Base-by-base conservation (phyloP, 225 moss, liverwort and hornwort species). In the Bryum argenteum region DNA sequence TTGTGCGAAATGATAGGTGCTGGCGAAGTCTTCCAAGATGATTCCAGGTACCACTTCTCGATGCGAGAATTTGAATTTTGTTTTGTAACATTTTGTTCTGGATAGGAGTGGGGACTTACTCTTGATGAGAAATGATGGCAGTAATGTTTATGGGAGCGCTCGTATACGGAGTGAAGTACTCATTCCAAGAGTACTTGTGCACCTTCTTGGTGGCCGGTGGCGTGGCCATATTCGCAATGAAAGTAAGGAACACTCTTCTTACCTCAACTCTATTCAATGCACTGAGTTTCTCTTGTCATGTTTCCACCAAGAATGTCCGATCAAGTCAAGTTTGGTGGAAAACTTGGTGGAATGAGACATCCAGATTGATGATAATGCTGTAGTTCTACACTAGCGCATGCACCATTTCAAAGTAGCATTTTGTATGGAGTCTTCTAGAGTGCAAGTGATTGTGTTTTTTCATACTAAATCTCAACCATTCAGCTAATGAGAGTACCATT, bases 11-110 rank as follows among this genome's bases (percentile, higher is more conserved):
- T 68, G 37, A 28, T 67, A 81, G 81, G 83, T 87, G 50, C 75
- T 87, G 41, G 87, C 81, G 13, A 87, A 87, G 73, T 87, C 87
- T 23, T 87, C 87, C 58, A 87, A 87, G 76, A 84, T 84, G 81
- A 87, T 87, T 78, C 83, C 83, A 81, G 79, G 87, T 77, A 75
- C 37, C 63, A 51, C n/a, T n/a, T 58, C 41, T 75, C 33, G 33
- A 4, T 33, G 33, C 33, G 33, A 33, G 33, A 33, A 33, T 33
- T 6, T 4, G 33, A 4, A 33, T 6, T n/a, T 33, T 33, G 33
- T 5, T 48, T 16, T 48, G 17, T 47, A 16, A 11, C 11, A 44
- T 16, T 17, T 5, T 45, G 13, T 48, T 48, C 5, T 16, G 47
- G 16, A 47, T 14, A 16, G 14, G 14, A 5, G 45, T 11, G 6